Evolutionary conservation across 805 yeast species (phyloP).

Genomic region (Pichia manshurica): DNA sequence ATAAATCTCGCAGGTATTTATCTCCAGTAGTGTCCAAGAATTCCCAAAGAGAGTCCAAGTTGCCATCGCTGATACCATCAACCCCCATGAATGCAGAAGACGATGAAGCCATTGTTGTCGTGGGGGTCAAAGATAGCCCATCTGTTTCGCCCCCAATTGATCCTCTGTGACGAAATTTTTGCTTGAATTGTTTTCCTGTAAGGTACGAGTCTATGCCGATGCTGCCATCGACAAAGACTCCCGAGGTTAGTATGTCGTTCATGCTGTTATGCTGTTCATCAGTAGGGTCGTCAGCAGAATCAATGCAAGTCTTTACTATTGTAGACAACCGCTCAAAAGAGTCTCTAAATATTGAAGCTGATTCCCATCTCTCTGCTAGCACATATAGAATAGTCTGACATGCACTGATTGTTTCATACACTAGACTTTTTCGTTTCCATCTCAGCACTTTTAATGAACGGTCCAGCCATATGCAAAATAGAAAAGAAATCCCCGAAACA

Average conservation of each 20-base stretch:
- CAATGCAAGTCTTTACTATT: slow-evolving; percentile 7
- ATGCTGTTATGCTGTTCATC: not conserved
- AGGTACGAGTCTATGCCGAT: slow-evolving; percentile 16
- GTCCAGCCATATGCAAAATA: slow-evolving; percentile 32
- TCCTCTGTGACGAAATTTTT: slow-evolving; percentile 2
- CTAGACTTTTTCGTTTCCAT: slow-evolving; percentile 22
- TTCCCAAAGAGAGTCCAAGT: slow-evolving; percentile 24
- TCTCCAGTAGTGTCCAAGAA: slow-evolving; percentile 30
- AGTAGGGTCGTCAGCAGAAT: not conserved
- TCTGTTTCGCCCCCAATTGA: slow-evolving; percentile 10
- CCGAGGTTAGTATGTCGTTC: slow-evolving; percentile 1
- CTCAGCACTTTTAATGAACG: slow-evolving; percentile 20
- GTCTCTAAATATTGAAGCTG: slow-evolving; percentile 25
- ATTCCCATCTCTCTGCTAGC: slow-evolving; percentile 27
- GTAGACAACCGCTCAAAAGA: slow-evolving; percentile 27
- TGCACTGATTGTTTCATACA: slow-evolving; percentile 28
- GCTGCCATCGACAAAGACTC: slow-evolving; percentile 16
- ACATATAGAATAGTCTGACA: slow-evolving; percentile 28
- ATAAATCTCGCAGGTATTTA: slow-evolving; percentile 25
- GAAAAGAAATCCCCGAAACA: slow-evolving; percentile 29
- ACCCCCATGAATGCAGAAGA: too few relatives aligned
- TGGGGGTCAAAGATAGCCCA: not conserved
- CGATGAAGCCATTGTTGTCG: not conserved
- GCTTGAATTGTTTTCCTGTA: slow-evolving; percentile 4
- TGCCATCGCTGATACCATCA: not conserved